Conservation (phyloP, 1,139 yeast species). For the Hemisphaericaspora subhashii region DNA sequence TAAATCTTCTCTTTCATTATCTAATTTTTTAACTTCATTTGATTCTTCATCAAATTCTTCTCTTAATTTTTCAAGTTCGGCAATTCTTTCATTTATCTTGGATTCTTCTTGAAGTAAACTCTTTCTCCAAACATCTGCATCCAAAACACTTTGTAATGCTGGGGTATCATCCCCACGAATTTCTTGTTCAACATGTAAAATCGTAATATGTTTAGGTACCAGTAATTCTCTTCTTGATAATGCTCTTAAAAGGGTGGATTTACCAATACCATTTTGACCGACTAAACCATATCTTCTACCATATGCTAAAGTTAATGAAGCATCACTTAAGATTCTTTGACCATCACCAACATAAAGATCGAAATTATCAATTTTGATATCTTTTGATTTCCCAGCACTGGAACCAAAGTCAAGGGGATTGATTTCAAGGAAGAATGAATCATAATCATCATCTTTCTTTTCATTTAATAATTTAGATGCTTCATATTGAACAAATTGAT, state of each 20-base stretch:
- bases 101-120: slow-evolving; percentile 75
- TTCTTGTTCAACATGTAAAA: slow-evolving; percentile 97
- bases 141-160: slow-evolving; percentile 90
- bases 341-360: slow-evolving; percentile 96
- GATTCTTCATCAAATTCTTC: slow-evolving; percentile 80
- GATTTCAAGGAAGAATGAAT: slow-evolving; percentile 89
- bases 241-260: slow-evolving; percentile 88
- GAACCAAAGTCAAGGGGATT: slow-evolving; percentile 92
- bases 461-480: slow-evolving; percentile 83
- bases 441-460: slow-evolving; percentile 71
- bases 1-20: slow-evolving; percentile 85
- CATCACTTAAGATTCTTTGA: slow-evolving; percentile 85
- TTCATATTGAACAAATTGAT: slow-evolving; percentile 85
- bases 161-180: slow-evolving; percentile 87
- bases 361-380: slow-evolving; percentile 87
- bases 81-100: slow-evolving; percentile 70
- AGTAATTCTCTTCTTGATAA: slow-evolving; percentile 89
- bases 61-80: slow-evolving; percentile 70
- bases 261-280: slow-evolving; percentile 99
- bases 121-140: slow-evolving; percentile 99
- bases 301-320: slow-evolving; percentile 80
- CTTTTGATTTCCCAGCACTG: slow-evolving; percentile 92
- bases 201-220: slow-evolving; percentile 92
- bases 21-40: slow-evolving; percentile 74
- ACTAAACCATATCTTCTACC: slow-evolving; percentile 97